These are phyloP conservation scores for Hemisphaericaspora xylanilytica DNA, from an alignment of 1,139 yeast genomes.

Conservation along the genomic window DNA sequence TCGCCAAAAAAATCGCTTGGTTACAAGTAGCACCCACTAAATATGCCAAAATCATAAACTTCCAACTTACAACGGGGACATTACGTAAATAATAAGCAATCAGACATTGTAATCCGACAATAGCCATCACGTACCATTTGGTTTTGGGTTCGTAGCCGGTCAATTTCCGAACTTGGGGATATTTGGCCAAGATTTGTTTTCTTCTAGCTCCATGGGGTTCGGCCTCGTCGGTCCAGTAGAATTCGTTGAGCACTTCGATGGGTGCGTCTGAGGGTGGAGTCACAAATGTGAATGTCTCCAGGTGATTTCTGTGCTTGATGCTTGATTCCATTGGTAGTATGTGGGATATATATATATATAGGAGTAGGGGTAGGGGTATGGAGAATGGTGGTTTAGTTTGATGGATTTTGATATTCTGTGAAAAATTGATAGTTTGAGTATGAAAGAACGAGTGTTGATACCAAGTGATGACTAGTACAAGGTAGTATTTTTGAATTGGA, in stretches of 20 bases:
- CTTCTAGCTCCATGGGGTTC: constrained; percentile 83
- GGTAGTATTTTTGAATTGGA: too few relatives aligned
- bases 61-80: constrained; percentile 51
- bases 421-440: too few relatives aligned
- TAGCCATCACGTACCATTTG: constrained; percentile 66
- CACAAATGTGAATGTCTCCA: constrained; percentile 33
- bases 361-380: too few relatives aligned
- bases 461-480: too few relatives aligned
- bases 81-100: constrained; percentile 61
- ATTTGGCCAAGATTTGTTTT: constrained; percentile 64
- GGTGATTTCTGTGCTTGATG: constrained; percentile 37
- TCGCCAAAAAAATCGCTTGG: constrained; percentile 81
- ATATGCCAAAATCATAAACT: constrained; percentile 65
- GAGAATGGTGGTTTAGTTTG: too few relatives aligned
- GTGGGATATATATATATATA: neutral
- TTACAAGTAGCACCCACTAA: constrained; percentile 81
- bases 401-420: too few relatives aligned
- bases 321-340: constrained; percentile 16
- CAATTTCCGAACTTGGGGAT: constrained; percentile 78
- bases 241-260: constrained; percentile 50
- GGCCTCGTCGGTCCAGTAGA: constrained; percentile 77
- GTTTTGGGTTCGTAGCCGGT: constrained; percentile 88
- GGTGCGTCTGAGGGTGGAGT: constrained; percentile 48
- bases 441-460: too few relatives aligned
- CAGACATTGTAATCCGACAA: constrained; percentile 62